Base-by-base conservation (phyloP, 805 yeast species). In the Saccharomycopsis sp. region DNA sequence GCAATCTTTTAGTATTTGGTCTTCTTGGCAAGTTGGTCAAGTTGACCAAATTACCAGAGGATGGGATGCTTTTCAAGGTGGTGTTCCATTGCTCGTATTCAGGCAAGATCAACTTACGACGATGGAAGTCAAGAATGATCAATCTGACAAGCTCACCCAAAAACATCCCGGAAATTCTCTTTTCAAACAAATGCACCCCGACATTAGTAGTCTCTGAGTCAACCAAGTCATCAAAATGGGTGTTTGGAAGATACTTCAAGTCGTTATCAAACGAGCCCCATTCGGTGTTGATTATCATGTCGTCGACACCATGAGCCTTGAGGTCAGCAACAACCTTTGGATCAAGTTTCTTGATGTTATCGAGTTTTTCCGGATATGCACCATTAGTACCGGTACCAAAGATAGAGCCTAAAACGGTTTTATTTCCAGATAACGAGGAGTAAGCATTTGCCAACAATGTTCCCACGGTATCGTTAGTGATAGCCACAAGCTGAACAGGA, bases 311-410 rank as follows among this genome's bases (percentile, higher is more conserved):
- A 54, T 73, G 68, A 1, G 70, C 64, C 56, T 68, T 72, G 65
- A 79, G 71, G 20, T 68, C 69, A 24, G 67, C 71, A 51, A 71
- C 71, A 14, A 71, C 57, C 37, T 74, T 71, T 1, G 79, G 76
- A n/a, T 83, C 81, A 61, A 91, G 76, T 72, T 94, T 92, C 57
- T 80, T 80, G 64, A 94, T 88, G 57, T 84, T 80, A 48, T 81
- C 84, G 55, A 91, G 70, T 57, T 81, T 78, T 72, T 92, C 99
- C 68, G 82, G 78, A 72, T 94, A 92, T 15, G 97, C 97, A 61
- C 97, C 97, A 71, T 92, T 92, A 29, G 98, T 92, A 68, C 99
- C 99, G 1, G 99, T 94, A 64, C 99, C 99, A 67, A 91, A 89
- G 62, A 92, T 92, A 61, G 91, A 84, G 53, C 99, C 98, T 63